Conservation (phyloP, 331 rosid genomes). For the Pyracantha coccinea region DNA sequence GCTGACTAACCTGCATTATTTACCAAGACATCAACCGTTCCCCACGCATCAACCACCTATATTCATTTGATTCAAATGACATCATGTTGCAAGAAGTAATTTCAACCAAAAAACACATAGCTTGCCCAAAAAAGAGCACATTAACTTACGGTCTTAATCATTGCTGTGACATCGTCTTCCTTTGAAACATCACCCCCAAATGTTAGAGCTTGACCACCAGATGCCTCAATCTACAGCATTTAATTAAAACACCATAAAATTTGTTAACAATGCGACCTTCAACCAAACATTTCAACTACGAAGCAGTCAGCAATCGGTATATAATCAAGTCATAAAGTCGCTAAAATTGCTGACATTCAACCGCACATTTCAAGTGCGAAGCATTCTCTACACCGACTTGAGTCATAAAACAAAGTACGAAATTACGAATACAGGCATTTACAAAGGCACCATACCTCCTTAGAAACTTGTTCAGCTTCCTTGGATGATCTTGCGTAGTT, state of each 20-base stretch:
- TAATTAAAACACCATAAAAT: neutral
- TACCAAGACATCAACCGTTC: constrained; percentile 29
- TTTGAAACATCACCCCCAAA: constrained; percentile 35
- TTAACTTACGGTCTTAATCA: constrained; percentile 27
- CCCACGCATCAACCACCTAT: constrained; percentile 38
- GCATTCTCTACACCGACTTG: neutral
- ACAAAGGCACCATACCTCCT: constrained; percentile 17
- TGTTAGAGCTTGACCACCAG: constrained; percentile 31
- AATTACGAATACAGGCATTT: too few relatives aligned
- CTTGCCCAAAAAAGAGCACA: neutral
- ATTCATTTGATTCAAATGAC: neutral
- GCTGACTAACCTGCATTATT: constrained; percentile 29
- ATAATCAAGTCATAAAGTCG: neutral
- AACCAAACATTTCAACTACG: neutral
- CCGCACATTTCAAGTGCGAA: neutral
- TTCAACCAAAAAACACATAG: neutral
- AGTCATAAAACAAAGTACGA: too few relatives aligned
- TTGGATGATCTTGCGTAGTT: constrained; percentile 30
- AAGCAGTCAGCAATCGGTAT: neutral
- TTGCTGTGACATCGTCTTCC: constrained; percentile 31
- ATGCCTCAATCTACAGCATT: constrained; percentile 26
- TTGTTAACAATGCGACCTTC: neutral
- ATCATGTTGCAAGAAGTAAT: neutral
- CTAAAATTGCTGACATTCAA: neutral
- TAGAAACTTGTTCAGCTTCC: constrained; percentile 37